Conservation (phyloP, 768 basidiomycete genomes). For the Termitomyces sp. region DNA sequence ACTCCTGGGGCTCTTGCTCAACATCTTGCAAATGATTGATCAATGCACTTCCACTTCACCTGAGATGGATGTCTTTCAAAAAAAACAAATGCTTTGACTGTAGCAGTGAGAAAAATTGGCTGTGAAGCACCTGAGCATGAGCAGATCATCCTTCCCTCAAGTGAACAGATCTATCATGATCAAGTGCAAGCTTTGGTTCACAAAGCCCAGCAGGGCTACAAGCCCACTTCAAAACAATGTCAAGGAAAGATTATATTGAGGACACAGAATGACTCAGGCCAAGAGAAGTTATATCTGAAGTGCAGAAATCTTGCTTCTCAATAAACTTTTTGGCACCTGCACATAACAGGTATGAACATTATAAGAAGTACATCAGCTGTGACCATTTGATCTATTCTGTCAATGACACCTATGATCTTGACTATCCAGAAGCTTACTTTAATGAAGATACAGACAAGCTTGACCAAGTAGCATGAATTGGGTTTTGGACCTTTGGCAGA, state of each 20-base stretch:
- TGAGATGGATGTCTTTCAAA: no score
- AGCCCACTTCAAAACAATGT: background rate
- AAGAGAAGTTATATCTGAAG: background rate
- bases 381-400: background rate
- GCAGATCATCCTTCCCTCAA: background rate
- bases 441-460: conserved; percentile 18
- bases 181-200: background rate
- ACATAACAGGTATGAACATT: conserved; percentile 7
- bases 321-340: no score
- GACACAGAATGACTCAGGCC: background rate
- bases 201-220: background rate
- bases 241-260: background rate
- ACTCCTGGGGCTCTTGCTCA: no score
- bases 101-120: background rate
- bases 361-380: background rate
- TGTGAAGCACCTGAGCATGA: conserved; percentile 1
- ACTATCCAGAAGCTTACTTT: conserved; percentile 13
- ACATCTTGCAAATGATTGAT: no score
- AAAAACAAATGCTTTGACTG: conserved; percentile 3
- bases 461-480: conserved; percentile 6
- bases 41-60: no score
- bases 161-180: background rate
- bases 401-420: conserved; percentile 13
- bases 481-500: conserved; percentile 15
- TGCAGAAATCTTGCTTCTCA: background rate